Conservation (phyloP, 768 basidiomycete species). For the Leccinellum rugosiceps region DNA sequence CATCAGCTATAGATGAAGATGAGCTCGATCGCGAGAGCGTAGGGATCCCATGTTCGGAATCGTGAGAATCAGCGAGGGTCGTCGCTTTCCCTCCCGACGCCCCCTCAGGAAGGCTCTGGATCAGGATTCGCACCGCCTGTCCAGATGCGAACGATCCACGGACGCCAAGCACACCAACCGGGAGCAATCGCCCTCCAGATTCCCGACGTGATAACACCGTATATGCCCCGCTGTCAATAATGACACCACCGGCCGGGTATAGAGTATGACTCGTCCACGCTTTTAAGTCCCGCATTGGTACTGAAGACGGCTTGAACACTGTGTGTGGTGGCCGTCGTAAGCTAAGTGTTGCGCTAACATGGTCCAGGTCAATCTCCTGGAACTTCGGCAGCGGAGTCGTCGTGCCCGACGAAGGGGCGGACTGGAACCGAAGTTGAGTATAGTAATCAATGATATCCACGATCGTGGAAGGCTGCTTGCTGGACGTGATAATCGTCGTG, state of each 20-base stretch:
- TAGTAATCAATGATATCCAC: conserved; percentile 82
- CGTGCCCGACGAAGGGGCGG: conserved; percentile 34
- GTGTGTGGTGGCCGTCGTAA: conserved; percentile 76
- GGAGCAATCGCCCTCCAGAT: conserved; percentile 88
- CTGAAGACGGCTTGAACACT: conserved; percentile 69
- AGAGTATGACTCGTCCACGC: conserved; percentile 98
- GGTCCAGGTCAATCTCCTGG: conserved; percentile 23
- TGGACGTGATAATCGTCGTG: conserved; percentile 85
- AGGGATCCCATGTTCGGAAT: conserved; percentile 28
- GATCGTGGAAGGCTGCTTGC: conserved; percentile 72
- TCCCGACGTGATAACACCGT: conserved; percentile 79
- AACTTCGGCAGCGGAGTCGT: conserved; percentile 26
- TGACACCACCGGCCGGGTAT: conserved; percentile 80
- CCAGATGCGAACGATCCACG: conserved; percentile 90
- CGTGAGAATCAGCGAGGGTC: conserved; percentile 19
- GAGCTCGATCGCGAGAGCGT: conserved; percentile 38
- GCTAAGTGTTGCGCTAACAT: conserved; percentile 19
- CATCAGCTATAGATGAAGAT: conserved; percentile 30
- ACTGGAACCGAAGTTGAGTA: conserved; percentile 37
- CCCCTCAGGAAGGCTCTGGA: conserved; percentile 40
- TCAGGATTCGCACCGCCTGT: conserved; percentile 86
- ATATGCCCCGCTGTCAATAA: conserved; percentile 89
- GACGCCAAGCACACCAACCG: conserved; percentile 86
- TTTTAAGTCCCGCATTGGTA: conserved; percentile 83
- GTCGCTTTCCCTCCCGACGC: conserved; percentile 25